A percentile compares a stretch with the other conserved stretches of the same genome.
phyloP scores from a whole-genome alignment of 225 moss, liverwort and hornwort species.

The Neckera pumila region DNA sequence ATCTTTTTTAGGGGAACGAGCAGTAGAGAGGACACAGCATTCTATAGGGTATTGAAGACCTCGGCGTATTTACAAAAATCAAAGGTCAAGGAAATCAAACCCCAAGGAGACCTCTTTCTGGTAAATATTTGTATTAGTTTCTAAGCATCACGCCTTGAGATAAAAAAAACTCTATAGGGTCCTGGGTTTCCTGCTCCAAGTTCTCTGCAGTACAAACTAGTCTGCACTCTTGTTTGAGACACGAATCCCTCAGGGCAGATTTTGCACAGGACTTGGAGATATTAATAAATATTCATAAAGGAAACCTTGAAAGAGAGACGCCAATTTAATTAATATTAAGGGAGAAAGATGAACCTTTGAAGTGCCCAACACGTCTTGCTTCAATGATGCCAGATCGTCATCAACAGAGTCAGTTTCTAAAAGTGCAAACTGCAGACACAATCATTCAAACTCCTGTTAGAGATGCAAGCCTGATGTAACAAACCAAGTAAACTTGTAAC shows the following conservation, averaged over 20 bases:
- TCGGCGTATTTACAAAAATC: neutral
- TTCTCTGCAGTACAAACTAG: neutral
- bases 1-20: neutral
- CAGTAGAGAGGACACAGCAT: neutral
- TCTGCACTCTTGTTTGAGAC: neutral
- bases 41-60: neutral
- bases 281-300: neutral
- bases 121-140: neutral
- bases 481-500: neutral
- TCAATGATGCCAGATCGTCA: constrained; percentile 84
- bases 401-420: constrained; percentile 76
- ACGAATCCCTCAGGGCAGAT: neutral
- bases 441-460: neutral
- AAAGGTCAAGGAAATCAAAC: neutral
- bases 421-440: constrained; percentile 61
- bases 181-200: neutral
- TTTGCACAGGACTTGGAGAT: neutral
- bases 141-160: neutral
- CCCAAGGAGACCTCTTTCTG: neutral
- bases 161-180: neutral
- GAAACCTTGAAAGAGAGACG: neutral
- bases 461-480: neutral
- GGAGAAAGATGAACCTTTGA: constrained; percentile 48
- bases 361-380: constrained; percentile 69
- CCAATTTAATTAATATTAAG: neutral